Evolutionary conservation across 2,329 filamentous ascomycete genomes (phyloP), one percentile per base, ranked within the genome.

Genomic region (Geosmithia putterillii): DNA sequence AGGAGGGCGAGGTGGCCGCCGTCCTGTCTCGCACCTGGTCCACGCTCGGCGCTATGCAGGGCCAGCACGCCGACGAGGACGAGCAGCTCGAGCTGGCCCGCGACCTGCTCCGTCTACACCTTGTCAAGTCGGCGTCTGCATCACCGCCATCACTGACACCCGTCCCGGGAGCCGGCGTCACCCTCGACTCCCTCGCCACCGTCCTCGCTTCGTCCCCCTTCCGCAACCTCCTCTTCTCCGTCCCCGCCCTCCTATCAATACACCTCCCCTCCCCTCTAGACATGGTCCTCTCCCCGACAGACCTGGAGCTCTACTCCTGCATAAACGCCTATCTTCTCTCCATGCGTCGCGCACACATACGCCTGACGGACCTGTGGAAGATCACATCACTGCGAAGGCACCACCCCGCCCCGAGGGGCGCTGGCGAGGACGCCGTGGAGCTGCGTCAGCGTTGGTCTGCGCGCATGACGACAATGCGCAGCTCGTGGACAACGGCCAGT

Each of bases 251-350:
- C 1, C 69, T 98, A 36, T 80, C 75, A 1, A 70, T 95, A 49
- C 76, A 81, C 35, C 78, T 94, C 8, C 75, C 76, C 2, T 81
- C 84, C 2, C 89, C 92, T 0, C 64, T 96, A 5, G 89, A 96
- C 56, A 74, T 98, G 23, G 94, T 96, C 54, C 75, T 96, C 22
- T 79, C 84, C 10, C 68, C 75, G 4, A 70, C 79, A 1, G 89
- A 96, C 54, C 64, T 94, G 10, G 74, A 83, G 41, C 75, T 77
- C 1, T 98, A 96, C 60, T 84, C 87, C 0, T 73, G 73, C n/a
- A 81, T 95, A 47, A 88, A 94, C 58, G 76, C 86, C 2, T 96
- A 95, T 52, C 74, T 98, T 0, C 67, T 95, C 9, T 84, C 86
- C 1, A 80, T 96, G 48, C 82, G 87, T 42, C 79, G 89, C 45